Base-by-base conservation (phyloP, 768 basidiomycete genomes). In the Tricholoma saponaceum region DNA sequence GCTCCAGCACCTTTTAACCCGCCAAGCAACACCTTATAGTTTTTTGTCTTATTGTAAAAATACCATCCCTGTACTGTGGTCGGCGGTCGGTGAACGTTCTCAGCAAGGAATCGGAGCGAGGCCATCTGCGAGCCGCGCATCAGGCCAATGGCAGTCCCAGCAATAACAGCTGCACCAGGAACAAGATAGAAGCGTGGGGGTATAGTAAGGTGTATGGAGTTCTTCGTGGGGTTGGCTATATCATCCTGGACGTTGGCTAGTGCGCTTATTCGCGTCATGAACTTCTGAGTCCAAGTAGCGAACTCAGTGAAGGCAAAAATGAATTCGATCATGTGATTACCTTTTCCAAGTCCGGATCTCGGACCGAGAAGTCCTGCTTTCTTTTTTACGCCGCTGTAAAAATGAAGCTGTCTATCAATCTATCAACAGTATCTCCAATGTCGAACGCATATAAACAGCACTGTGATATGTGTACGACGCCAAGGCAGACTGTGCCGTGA, bases 31-130 rank as follows among this genome's bases (percentile, higher is more conserved):
- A 94, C 83, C 63, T 83, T 79, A 78, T 95, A 95, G 76, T 95
- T 95, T 72, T 95, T 96, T 26, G 92, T 94, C 78, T 95, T 95
- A 70, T 92, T 90, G 83, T 96, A 95, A 65, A 92, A 89, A 71
- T 95, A 96, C 93, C 94, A 95, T 58, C 94, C 94, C 63, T 87
- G 83, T 57, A 92, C 81, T 28, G 94, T 96, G 63, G 74, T 86
- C 20, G 93, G 93, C 50, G 89, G 80, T 55, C 91, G 80, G 72
- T 96, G 94, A 44, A 86, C 93, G 69, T 96, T 95, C 71, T 96
- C 93, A n/a, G 92, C 93, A 51, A 95, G 79, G 70, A 90, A 95
- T 52, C 84, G 87, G 69, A 94, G 74, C 12, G 83, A 81, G n/a
- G 88, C 84, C 49, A 71, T 77, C 44, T 88, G 82, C 10, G 85